These are phyloP conservation scores for Yarrowia porcina DNA, from an alignment of 805 yeast species.

Conservation along the genomic window DNA sequence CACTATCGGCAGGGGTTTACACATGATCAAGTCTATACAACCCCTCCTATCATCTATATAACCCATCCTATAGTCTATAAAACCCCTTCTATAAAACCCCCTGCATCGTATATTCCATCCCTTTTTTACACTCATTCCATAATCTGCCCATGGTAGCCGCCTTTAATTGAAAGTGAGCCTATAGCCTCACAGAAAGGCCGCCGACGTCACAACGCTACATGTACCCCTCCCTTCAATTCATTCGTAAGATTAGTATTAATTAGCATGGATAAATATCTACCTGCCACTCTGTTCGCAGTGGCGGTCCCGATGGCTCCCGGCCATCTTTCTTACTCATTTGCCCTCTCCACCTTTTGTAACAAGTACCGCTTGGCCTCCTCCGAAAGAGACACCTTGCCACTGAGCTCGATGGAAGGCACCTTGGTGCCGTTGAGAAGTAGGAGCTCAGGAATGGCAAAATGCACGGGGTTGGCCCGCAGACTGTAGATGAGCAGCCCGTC, in stretches of 20 bases:
- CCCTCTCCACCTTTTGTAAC: slow-evolving; percentile 19
- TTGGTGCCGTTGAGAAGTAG: slow-evolving; percentile 41
- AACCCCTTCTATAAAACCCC: too few relatives aligned
- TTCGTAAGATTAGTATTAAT: background rate
- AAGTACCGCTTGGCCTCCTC: slow-evolving; percentile 24
- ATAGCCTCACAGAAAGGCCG: too few relatives aligned
- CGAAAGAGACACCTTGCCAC: slow-evolving; percentile 4
- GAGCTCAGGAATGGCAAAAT: slow-evolving; percentile 42
- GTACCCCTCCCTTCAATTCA: too few relatives aligned
- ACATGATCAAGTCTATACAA: too few relatives aligned
- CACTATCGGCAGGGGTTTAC: too few relatives aligned
- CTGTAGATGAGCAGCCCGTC: slow-evolving; percentile 36
- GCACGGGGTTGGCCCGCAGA: slow-evolving; percentile 32
- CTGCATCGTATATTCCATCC: too few relatives aligned
- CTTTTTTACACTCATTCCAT: too few relatives aligned
- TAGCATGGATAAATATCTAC: slow-evolving; percentile 21
- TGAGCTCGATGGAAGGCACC: slow-evolving; percentile 29
- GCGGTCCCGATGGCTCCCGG: background rate
- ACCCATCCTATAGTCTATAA: too few relatives aligned
- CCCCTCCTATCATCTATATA: too few relatives aligned
- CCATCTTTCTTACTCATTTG: background rate
- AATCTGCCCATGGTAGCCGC: too few relatives aligned
- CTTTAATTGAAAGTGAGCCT: too few relatives aligned
- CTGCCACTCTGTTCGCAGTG: background rate
- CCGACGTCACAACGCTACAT: too few relatives aligned